phyloP scores from a whole-genome alignment of 2,329 filamentous ascomycete species.

The Exophiala aquamarina region DNA sequence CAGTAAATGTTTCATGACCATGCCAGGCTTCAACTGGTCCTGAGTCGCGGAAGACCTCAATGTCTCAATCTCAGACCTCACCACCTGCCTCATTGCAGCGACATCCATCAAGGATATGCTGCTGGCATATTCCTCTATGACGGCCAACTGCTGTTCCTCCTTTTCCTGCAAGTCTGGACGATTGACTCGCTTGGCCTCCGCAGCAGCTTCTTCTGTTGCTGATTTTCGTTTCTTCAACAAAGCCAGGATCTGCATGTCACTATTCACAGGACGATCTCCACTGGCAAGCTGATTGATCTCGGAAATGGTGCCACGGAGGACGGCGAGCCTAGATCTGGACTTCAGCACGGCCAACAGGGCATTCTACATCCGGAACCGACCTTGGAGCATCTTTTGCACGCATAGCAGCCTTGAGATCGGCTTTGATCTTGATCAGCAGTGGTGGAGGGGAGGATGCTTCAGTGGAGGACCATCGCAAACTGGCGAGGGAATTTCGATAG shows the following conservation, averaged over 20 bases:
- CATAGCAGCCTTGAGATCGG: conserved; percentile 51
- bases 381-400: conserved; percentile 48
- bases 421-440: conserved; percentile 44
- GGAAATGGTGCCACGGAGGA: conserved; percentile 49
- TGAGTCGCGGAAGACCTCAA: conserved; percentile 30
- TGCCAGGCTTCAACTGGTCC: conserved; percentile 38
- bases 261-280: conserved; percentile 45
- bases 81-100: conserved; percentile 41
- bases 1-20: conserved; percentile 44
- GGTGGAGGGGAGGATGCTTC: conserved; percentile 38
- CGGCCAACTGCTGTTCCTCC: conserved; percentile 43
- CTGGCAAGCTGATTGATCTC: conserved; percentile 52
- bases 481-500: conserved; percentile 2
- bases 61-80: conserved; percentile 36
- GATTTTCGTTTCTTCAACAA: conserved; percentile 46
- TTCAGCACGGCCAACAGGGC: background rate
- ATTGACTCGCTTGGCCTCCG: conserved; percentile 42
- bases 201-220: conserved; percentile 38
- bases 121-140: conserved; percentile 46
- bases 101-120: conserved; percentile 42
- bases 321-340: conserved; percentile 40
- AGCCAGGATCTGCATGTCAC: conserved; percentile 47
- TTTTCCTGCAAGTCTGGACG: conserved; percentile 46
- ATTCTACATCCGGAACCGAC: conserved; percentile 28
- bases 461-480: conserved; percentile 43